Conservation (phyloP, 345 rosid genomes). For the Carallia pectinifolia region DNA sequence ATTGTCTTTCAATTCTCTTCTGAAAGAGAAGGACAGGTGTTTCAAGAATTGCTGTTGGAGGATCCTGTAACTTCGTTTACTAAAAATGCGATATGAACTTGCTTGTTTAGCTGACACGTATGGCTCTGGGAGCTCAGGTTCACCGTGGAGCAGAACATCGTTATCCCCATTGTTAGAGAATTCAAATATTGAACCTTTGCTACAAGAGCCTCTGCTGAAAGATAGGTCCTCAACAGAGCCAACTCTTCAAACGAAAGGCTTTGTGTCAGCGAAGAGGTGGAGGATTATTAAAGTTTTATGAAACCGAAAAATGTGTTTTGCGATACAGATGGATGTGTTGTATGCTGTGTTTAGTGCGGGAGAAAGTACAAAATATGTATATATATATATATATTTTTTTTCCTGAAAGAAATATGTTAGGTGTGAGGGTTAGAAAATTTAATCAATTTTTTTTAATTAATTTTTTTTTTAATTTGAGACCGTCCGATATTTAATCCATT, state of each 20-base stretch:
- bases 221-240: slow-evolving; percentile 69
- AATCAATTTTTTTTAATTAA: no score
- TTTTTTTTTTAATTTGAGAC: no score
- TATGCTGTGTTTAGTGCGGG: no score
- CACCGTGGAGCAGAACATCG: slow-evolving; percentile 86
- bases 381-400: no score
- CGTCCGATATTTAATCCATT: no score
- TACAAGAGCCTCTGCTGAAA: slow-evolving; percentile 57
- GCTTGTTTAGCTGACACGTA: slow-evolving; percentile 70
- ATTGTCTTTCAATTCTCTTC: slow-evolving; percentile 10
- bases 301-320: no score
- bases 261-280: slow-evolving; percentile 73
- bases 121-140: slow-evolving; percentile 89
- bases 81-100: slow-evolving; percentile 40
- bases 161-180: slow-evolving; percentile 73
- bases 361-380: no score
- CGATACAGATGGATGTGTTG: no score
- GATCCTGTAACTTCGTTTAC: slow-evolving; percentile 7
- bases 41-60: slow-evolving; percentile 10
- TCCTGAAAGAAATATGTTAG: no score
- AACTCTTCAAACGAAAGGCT: slow-evolving; percentile 71
- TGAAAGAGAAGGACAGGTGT: slow-evolving; percentile 13
- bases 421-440: no score
- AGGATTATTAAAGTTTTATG: no score
- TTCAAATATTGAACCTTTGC: slow-evolving; percentile 65